Evolutionary conservation across 257 asterid species (phyloP).

Genomic region (Asclepias syriaca): DNA sequence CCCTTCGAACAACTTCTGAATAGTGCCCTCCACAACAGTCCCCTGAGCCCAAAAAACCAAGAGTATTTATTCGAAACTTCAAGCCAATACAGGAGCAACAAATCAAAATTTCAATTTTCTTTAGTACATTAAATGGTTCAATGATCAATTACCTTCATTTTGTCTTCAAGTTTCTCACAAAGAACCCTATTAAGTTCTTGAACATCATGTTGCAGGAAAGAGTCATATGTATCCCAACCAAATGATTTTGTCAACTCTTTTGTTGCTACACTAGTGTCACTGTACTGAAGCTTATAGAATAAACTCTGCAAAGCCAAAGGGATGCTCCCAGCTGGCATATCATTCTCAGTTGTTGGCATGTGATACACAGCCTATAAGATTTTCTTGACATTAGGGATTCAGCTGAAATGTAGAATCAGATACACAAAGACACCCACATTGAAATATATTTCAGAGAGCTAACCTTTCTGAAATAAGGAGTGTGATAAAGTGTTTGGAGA

Average conservation of each 20-base stretch:
- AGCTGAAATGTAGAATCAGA: conserved; percentile 1
- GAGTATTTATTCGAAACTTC: neutral
- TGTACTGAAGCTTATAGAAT: conserved; percentile 78
- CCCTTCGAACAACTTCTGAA: conserved; percentile 82
- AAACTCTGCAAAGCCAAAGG: conserved; percentile 85
- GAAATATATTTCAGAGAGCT: neutral
- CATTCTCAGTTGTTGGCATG: conserved; percentile 87
- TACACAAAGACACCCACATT: neutral
- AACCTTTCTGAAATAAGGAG: conserved; percentile 55
- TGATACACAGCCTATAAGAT: conserved; percentile 71
- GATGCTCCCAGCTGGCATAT: conserved; percentile 73
- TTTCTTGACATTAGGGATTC: conserved; percentile 17
- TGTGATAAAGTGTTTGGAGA: conserved; percentile 66
- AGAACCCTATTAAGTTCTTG: conserved; percentile 86
- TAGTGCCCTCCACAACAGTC: conserved; percentile 85
- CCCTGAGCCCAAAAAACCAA: conserved; percentile 39
- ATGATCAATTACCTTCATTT: conserved; percentile 60
- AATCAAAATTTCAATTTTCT: neutral
- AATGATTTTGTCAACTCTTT: conserved; percentile 83
- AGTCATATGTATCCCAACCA: conserved; percentile 83
- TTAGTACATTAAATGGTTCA: neutral
- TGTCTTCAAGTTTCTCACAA: conserved; percentile 84
- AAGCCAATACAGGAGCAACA: neutral
- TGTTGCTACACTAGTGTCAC: conserved; percentile 76
- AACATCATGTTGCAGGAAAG: conserved; percentile 85